These are phyloP conservation scores for Apophysomyces variabilis DNA, from an alignment of 371 early-diverging fungal genomes.

Conservation along the genomic window DNA sequence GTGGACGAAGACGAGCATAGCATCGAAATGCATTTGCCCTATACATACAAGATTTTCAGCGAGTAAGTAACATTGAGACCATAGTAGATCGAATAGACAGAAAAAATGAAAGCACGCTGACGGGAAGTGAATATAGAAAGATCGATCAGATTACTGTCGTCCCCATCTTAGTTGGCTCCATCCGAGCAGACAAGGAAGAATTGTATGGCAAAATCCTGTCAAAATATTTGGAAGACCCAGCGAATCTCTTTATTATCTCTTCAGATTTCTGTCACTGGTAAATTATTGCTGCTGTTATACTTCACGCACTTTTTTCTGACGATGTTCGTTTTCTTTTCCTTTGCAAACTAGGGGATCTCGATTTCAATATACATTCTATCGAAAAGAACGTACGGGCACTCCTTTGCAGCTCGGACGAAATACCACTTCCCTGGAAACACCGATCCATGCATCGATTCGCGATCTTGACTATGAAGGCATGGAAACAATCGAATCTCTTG, in stretches of 20 bases:
- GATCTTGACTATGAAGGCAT: conserved; percentile 84
- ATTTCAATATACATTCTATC: conserved; percentile 70
- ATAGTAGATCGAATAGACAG: background rate
- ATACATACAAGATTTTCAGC: conserved; percentile 76
- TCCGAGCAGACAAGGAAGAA: conserved; percentile 59
- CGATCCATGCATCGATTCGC: conserved; percentile 62
- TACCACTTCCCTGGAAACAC: background rate
- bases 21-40: conserved; percentile 96
- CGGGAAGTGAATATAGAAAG: conserved; percentile 25
- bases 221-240: conserved; percentile 69
- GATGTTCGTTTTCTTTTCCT: no score
- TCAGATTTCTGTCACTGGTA: conserved; percentile 98
- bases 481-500: conserved; percentile 66
- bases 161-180: conserved; percentile 88
- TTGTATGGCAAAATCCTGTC: conserved; percentile 71
- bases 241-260: conserved; percentile 86
- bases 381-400: conserved; percentile 29
- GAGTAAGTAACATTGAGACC: conserved; percentile 38
- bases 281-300: conserved; percentile 13
- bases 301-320: no score
- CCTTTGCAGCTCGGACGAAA: conserved; percentile 21
- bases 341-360: conserved; percentile 54
- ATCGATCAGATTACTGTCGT: conserved; percentile 69
- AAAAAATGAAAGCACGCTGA: background rate
- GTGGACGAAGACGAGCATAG: conserved; percentile 94